These are phyloP conservation scores for Typha latifolia DNA, from an alignment of 176 grass and related monocot species.

Conservation along the genomic window DNA sequence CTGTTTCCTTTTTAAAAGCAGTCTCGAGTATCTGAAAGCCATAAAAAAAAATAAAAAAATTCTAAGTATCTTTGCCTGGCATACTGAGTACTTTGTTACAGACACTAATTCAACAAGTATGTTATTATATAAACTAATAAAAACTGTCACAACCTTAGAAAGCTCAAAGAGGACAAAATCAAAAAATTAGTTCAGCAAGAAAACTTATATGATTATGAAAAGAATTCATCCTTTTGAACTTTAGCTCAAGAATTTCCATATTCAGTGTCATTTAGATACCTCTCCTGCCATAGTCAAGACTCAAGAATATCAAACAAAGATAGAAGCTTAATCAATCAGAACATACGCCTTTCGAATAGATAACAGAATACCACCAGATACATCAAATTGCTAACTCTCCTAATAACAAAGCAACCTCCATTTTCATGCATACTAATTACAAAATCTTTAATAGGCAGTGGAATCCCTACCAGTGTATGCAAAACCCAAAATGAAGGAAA, in stretches of 20 bases:
- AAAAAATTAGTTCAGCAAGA: too few relatives aligned
- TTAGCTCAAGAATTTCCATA: too few relatives aligned
- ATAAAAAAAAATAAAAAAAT: background rate
- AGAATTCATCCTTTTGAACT: too few relatives aligned
- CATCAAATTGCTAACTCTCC: background rate
- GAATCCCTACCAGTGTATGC: background rate
- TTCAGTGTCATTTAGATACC: too few relatives aligned
- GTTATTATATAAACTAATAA: too few relatives aligned
- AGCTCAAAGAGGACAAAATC: too few relatives aligned
- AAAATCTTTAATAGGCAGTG: background rate
- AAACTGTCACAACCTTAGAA: too few relatives aligned
- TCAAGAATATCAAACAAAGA: too few relatives aligned
- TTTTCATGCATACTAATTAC: background rate
- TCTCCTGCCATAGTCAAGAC: too few relatives aligned
- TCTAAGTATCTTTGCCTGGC: background rate
- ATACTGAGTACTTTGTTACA: background rate
- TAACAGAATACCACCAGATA: background rate
- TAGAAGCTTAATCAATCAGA: too few relatives aligned
- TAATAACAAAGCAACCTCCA: background rate
- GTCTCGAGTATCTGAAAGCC: slow-evolving; percentile 84
- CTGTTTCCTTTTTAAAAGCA: slow-evolving; percentile 98
- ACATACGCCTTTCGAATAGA: background rate
- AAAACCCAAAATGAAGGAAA: background rate
- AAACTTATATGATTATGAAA: too few relatives aligned
- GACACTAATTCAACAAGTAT: too few relatives aligned